These are phyloP conservation scores for Paxillus rubicundulus DNA, from an alignment of 768 basidiomycete genomes.

Conservation along the genomic window DNA sequence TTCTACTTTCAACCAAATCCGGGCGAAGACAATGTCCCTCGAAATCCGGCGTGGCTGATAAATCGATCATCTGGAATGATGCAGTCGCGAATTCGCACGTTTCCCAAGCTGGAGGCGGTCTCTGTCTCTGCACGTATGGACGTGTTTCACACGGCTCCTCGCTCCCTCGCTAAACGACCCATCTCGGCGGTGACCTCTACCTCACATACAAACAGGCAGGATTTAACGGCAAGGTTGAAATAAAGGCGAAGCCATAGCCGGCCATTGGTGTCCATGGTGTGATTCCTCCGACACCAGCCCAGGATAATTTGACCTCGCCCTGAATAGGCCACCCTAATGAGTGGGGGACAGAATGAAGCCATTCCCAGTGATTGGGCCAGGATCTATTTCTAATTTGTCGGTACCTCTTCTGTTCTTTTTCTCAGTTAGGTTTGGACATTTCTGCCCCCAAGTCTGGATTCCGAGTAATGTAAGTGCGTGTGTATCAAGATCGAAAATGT, in stretches of 20 bases:
- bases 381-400: constrained; percentile 25
- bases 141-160: background rate
- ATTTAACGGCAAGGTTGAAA: constrained; percentile 46
- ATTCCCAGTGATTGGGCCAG: constrained; percentile 25
- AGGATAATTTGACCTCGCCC: background rate
- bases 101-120: constrained; percentile 45
- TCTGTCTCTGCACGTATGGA: constrained; percentile 35
- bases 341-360: constrained; percentile 1
- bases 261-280: constrained; percentile 19
- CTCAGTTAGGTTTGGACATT: background rate
- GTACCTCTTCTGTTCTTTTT: background rate
- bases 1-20: constrained; percentile 45
- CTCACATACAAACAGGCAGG: constrained; percentile 52
- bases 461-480: background rate
- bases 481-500: background rate
- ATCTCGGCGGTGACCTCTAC: constrained; percentile 56
- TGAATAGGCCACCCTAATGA: background rate
- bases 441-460: background rate
- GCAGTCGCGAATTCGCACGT: constrained; percentile 49
- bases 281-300: constrained; percentile 6
- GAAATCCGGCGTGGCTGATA: constrained; percentile 49
- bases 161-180: constrained; percentile 51
- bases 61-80: constrained; percentile 39
- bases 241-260: constrained; percentile 37
- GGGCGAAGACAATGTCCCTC: constrained; percentile 38